Percentiles rank a stretch among this genome's conserved stretches.
Conservation (phyloP, 176 grass and related monocot species). For the Thinopyrum elongatum region DNA sequence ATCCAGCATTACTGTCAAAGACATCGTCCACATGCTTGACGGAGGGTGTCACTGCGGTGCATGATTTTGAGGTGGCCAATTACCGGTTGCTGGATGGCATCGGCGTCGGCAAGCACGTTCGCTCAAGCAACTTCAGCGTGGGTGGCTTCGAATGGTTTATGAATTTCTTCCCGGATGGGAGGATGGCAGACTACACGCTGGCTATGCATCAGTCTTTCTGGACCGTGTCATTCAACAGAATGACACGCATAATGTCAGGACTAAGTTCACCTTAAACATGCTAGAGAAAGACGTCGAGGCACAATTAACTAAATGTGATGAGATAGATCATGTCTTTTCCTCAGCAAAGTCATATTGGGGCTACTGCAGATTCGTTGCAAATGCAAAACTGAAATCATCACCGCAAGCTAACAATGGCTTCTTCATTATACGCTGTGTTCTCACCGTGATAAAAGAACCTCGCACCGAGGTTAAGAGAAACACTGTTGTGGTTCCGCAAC, state of each 20-base stretch:
- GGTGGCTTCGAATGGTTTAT: not conserved
- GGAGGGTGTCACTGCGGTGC: not conserved
- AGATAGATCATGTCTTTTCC: not conserved
- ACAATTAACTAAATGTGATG: not conserved
- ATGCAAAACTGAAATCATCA: not conserved
- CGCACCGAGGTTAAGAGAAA: too few species aligned
- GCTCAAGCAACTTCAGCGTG: not conserved
- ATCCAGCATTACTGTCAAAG: too few species aligned
- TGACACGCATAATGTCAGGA: not conserved
- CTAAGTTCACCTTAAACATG: not conserved
- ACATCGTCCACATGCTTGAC: not conserved
- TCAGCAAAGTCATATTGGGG: not conserved
- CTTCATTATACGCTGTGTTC: not conserved
- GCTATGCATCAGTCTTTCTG: not conserved
- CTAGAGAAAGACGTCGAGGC: not conserved
- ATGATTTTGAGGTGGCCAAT: not conserved
- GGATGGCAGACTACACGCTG: not conserved
- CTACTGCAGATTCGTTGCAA: not conserved
- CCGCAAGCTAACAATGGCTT: too few species aligned
- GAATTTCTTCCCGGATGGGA: not conserved
- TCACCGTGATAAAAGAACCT: not conserved
- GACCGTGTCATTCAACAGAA: not conserved
- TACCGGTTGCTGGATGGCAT: not conserved
- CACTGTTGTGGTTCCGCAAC: too few species aligned
- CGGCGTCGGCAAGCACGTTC: not conserved